A percentile compares a stretch with the other conserved stretches of the same genome.
Conservation (phyloP, 2,329 filamentous ascomycete species). For the Aspergillus costaricaensis region DNA sequence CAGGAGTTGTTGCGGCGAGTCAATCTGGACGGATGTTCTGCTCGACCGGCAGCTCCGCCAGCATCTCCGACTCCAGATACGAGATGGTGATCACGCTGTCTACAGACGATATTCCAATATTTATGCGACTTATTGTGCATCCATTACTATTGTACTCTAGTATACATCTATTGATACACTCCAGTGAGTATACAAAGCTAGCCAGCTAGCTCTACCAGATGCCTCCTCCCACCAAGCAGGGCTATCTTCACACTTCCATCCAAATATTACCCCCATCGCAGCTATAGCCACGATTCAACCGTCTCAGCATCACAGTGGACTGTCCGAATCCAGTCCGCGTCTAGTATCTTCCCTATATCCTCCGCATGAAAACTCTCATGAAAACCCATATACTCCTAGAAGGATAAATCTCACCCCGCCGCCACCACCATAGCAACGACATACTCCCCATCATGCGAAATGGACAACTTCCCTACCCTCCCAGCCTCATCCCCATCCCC, state of each 20-base stretch:
- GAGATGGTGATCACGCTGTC: background rate
- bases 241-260: background rate
- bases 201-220: background rate
- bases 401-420: constrained; percentile 28
- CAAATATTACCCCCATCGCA: background rate
- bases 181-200: background rate
- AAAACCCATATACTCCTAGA: background rate
- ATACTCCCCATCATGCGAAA: constrained; percentile 85
- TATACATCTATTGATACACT: background rate
- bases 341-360: no score
- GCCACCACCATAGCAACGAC: constrained; percentile 56
- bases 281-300: no score
- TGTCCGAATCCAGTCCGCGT: no score
- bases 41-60: background rate
- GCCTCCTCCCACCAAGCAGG: background rate
- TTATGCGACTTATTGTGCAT: background rate
- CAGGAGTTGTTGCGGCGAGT: background rate
- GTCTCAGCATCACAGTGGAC: no score
- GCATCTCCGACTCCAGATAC: background rate
- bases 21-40: background rate
- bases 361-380: background rate
- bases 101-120: background rate
- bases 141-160: background rate
- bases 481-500: constrained; percentile 14
- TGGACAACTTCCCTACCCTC: constrained; percentile 69